Percentiles rank a stretch among this genome's conserved stretches.
Evolutionary conservation across 257 asterid genomes (phyloP).

Genomic region (Solanum sitiens): DNA sequence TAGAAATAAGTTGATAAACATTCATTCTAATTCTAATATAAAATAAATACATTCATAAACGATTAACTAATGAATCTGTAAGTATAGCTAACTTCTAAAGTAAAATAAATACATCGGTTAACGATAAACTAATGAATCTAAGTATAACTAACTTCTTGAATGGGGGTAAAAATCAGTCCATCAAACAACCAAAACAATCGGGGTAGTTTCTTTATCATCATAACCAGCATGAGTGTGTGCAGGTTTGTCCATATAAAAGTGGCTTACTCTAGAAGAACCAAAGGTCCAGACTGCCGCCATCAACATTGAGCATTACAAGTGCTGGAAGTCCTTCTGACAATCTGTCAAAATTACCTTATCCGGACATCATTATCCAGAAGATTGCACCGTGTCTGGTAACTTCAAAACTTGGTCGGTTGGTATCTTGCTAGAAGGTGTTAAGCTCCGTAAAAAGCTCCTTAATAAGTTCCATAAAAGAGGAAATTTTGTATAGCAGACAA

Average conservation of each 20-base stretch:
- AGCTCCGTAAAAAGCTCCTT: slow-evolving; percentile 22
- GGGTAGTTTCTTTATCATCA: slow-evolving; percentile 43
- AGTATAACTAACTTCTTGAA: slow-evolving; percentile 1
- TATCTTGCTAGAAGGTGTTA: slow-evolving; percentile 37
- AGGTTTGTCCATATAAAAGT: slow-evolving; percentile 64
- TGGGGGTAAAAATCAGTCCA: slow-evolving; percentile 11
- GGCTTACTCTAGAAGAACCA: slow-evolving; percentile 66
- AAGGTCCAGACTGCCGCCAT: slow-evolving; percentile 59
- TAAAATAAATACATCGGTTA: background rate
- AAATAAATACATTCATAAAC: background rate
- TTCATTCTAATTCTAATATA: background rate
- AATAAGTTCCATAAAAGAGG: slow-evolving; percentile 11
- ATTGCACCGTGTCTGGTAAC: slow-evolving; percentile 54
- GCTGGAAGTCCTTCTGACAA: slow-evolving; percentile 33
- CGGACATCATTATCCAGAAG: background rate
- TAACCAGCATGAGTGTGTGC: slow-evolving; percentile 79
- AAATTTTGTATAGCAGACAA: background rate
- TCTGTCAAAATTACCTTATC: background rate
- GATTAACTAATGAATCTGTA: slow-evolving; percentile 2
- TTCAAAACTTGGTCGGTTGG: slow-evolving; percentile 72
- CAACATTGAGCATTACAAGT: slow-evolving; percentile 58
- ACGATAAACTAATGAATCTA: slow-evolving; percentile 1
- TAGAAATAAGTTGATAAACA: background rate
- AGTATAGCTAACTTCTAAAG: background rate
- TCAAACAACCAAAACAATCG: slow-evolving; percentile 22